Conservation (phyloP, 148 eudicot genomes). For the Chenopodium quinoa region DNA sequence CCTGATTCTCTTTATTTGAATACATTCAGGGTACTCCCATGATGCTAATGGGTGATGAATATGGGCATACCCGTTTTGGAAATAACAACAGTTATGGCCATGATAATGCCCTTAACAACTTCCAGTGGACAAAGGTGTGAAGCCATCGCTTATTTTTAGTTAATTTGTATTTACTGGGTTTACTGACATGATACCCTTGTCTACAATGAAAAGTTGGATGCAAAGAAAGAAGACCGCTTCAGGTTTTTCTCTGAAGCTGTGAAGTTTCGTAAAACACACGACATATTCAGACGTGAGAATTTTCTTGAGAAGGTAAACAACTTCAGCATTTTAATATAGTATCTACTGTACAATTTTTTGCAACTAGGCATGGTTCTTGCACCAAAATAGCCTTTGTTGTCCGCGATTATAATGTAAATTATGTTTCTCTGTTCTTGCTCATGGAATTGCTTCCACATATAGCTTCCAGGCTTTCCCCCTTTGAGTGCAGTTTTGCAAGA, state of each 20-base stretch:
- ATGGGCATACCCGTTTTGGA: constrained; percentile 93
- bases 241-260: constrained; percentile 84
- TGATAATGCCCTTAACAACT: constrained; percentile 75
- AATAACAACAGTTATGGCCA: constrained; percentile 98
- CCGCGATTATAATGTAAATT: not conserved
- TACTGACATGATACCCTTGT: constrained; percentile 18
- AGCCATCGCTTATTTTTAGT: constrained; percentile 10
- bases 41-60: constrained; percentile 99
- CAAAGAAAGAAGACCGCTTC: constrained; percentile 56
- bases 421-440: not conserved
- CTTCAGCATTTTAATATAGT: constrained; percentile 7
- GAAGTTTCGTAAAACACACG: constrained; percentile 54
- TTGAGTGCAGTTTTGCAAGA: not conserved
- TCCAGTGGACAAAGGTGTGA: constrained; percentile 89
- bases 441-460: not conserved
- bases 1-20: not conserved
- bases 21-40: constrained; percentile 81
- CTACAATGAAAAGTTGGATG: constrained; percentile 54
- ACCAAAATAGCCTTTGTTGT: not conserved
- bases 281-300: constrained; percentile 56
- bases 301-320: constrained; percentile 67
- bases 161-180: not conserved
- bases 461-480: not conserved
- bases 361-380: not conserved
- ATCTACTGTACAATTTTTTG: not conserved